Conservation (phyloP, 257 asterid species). For the Lycium ferocissimum region DNA sequence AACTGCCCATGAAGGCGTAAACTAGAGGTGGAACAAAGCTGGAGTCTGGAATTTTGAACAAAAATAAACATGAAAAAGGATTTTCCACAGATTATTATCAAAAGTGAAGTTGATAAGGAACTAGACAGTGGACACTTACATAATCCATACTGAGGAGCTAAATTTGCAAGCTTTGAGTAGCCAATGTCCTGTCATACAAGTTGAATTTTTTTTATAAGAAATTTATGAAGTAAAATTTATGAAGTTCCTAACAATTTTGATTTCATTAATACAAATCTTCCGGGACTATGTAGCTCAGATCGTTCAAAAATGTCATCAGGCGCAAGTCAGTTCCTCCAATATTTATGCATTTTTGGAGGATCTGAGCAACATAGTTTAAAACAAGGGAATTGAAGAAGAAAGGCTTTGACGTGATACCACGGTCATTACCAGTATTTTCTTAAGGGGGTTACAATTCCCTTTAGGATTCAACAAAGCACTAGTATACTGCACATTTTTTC, state of each 20-base stretch:
- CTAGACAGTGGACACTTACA: constrained; percentile 50
- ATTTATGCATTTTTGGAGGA: background rate
- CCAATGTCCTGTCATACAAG: constrained; percentile 63
- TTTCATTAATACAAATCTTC: background rate
- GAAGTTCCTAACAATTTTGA: background rate
- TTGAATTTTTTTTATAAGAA: background rate
- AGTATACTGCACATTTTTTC: too few species aligned
- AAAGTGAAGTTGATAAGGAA: background rate
- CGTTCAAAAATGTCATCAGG: background rate
- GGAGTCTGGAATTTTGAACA: constrained; percentile 53
- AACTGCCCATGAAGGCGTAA: constrained; percentile 90
- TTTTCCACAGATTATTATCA: background rate
- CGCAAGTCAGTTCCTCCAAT: background rate
- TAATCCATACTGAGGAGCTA: constrained; percentile 78
- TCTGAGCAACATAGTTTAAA: background rate
- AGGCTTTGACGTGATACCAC: too few species aligned
- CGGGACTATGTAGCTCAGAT: background rate
- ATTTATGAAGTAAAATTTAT: too few species aligned
- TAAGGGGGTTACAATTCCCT: too few species aligned
- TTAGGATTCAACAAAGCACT: too few species aligned
- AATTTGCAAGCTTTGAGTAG: constrained; percentile 78
- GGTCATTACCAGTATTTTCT: too few species aligned
- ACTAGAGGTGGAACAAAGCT: constrained; percentile 88
- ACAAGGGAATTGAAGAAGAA: too few species aligned
- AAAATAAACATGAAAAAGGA: background rate